Evolutionary conservation across 2,329 filamentous ascomycete genomes (phyloP), one percentile per base, ranked within the genome.

Genomic region (Fusarium sublunatum): DNA sequence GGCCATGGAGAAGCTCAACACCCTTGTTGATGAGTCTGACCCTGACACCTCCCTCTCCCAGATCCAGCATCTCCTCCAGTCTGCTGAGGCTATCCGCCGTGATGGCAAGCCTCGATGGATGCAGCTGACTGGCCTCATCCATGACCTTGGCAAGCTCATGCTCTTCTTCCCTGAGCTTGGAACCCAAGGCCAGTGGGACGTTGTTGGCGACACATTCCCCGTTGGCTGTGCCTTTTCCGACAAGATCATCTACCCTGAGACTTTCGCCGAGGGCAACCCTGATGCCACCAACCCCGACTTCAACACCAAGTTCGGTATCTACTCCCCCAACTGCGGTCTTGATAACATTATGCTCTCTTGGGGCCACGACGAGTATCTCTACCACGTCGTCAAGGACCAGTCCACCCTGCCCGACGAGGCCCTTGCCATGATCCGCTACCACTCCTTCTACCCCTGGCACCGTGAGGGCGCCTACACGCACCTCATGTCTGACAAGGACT

Each of bases 401-500:
- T 89, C 86, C 44, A 89, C 81, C 0, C 83, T 97, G 39, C 93
- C 93, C 1, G 83, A 85, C 42, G 92, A 96, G 83, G 91, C 90
- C 0, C 83, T 97, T 10, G 93, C 92, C 59, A 96, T 97, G 91
- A 95, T 97, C 75, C 83, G 93, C 53, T 96, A 96, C 78, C 93
- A 97, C 79, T 92, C 88, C 6, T 96, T 96, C 79, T 97, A 97
- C 78, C 89, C 93, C 13, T 97, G 92, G 93, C 93, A 96, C 78
- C 86, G 83, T 60, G 88, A 90, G 75, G 89, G 89, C 51, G 92
- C 91, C 7, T 97, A 97, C 78, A 77, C 78, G 59, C 87, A 92
- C 77, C 85, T 96, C 76, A 96, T 96, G 92, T 85, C 89, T 74
- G 87, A 90, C 59, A 89, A 93, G 73, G 93, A 97, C 70, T 79